Base-by-base conservation (phyloP, 2,329 filamentous ascomycete genomes). In the Fonsecaea multimorphosa region DNA sequence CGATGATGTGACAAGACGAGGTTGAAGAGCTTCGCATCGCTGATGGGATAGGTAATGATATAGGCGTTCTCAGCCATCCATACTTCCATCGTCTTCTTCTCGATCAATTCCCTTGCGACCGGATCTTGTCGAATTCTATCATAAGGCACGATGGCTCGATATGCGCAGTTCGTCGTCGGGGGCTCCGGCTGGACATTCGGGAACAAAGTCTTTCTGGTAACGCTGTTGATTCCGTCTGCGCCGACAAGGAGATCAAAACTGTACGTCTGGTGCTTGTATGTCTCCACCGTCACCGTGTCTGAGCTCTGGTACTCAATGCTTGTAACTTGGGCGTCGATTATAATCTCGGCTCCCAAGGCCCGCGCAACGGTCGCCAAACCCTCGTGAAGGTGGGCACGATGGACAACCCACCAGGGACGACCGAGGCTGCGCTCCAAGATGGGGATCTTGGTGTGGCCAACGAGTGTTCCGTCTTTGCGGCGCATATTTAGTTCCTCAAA, bases 1-100 rank as follows among this genome's bases (percentile, higher is more conserved):
- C 77, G 68, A 71, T 80, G 72, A 75, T 82, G 73, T 65, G 77
- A 78, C 19, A 83, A 73, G 3, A 83, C 81, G 72, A 83, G 76
- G 66, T 82, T 83, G 71, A 81, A 81, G 46, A 78, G 73, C 56
- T 76, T 78, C 9, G 78, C 79, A 2, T 75, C 78, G 22, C 74
- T 76, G 29, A 84, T 78, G 0, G 79, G 79, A 66, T 83, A 82
- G 3, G 78, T 78, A 57, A 83, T 82, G 70, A 81, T 79, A 63
- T 81, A 80, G 1, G 73, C 70, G 6, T 74, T 73, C 5, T 72
- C 58, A 3, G 77, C 73, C 73, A 82, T 74, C 81, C 81, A 83
- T 11, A 81, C 79, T 63, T 83, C 79, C 68, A 83, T 81, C 3
- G 78, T 79, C 61, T 77, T 74, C 61, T 78, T 74, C n/a, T 75